Conservation (phyloP, 1,284 basidiomycete species). For the Abortiporus biennis region DNA sequence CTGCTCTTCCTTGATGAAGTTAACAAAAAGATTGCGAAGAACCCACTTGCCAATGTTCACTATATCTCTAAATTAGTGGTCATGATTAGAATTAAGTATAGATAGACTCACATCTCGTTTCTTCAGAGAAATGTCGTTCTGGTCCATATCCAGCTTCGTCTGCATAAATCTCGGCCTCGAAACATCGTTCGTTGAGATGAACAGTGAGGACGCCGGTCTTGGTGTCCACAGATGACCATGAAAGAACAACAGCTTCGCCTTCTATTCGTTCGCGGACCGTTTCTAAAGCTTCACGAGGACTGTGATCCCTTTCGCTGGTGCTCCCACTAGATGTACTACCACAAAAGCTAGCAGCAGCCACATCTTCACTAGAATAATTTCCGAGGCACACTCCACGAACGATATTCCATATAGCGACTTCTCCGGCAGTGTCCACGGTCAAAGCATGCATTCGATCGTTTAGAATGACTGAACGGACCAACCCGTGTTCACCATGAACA, state of each 20-base stretch:
- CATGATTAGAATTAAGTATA: slow-evolving; percentile 1
- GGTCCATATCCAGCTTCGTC: slow-evolving; percentile 77
- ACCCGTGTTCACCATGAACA: slow-evolving; percentile 75
- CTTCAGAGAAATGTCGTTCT: slow-evolving; percentile 62
- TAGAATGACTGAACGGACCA: slow-evolving; percentile 78
- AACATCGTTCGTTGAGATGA: slow-evolving; percentile 83
- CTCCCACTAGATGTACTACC: slow-evolving; percentile 20
- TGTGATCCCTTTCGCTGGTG: slow-evolving; percentile 40
- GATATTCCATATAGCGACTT: slow-evolving; percentile 92
- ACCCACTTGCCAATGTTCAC: slow-evolving; percentile 83
- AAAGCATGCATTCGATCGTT: slow-evolving; percentile 92
- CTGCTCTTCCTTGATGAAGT: slow-evolving; percentile 64
- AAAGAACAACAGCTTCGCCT: slow-evolving; percentile 80
- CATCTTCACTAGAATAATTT: slow-evolving; percentile 58
- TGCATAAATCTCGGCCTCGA: slow-evolving; percentile 92
- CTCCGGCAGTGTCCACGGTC: slow-evolving; percentile 83
- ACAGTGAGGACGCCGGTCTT: slow-evolving; percentile 85
- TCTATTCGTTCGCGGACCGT: slow-evolving; percentile 85
- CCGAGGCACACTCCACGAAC: slow-evolving; percentile 77
- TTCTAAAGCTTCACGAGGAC: slow-evolving; percentile 82
- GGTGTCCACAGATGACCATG: slow-evolving; percentile 90
- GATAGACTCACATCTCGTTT: slow-evolving; percentile 64
- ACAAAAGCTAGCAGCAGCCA: slow-evolving; percentile 42
- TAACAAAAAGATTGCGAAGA: slow-evolving; percentile 65
- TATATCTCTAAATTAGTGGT: slow-evolving; percentile 30